These are phyloP conservation scores for Protoeuglena noctilucae DNA, from an alignment of 139 green algal genomes.

Conservation along the genomic window DNA sequence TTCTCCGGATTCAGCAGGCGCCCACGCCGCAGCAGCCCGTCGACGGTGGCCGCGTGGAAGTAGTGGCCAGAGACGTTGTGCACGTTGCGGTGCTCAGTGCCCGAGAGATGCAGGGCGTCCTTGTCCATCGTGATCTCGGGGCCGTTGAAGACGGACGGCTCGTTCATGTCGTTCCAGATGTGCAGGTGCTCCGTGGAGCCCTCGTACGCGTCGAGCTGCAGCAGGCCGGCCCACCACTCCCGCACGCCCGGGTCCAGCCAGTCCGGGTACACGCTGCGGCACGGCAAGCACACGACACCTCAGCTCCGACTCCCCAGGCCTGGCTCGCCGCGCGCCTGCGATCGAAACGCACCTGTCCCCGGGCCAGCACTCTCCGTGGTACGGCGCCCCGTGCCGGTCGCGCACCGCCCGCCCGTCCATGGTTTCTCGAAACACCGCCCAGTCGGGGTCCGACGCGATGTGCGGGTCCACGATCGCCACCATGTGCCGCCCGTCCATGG, in stretches of 20 bases:
- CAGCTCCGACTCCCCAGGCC: no score
- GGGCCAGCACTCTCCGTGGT: conserved; percentile 96
- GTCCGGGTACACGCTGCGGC: conserved; percentile 87
- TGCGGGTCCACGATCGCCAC: conserved; percentile 98
- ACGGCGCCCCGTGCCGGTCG: conserved; percentile 62
- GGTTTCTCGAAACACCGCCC: conserved; percentile 57
- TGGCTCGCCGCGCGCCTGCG: no score
- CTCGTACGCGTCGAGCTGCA: conserved; percentile 60
- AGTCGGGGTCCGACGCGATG: conserved; percentile 78
- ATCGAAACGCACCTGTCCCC: no score
- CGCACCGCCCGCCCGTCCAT: conserved; percentile 55
- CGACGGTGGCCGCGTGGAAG: conserved; percentile 75
- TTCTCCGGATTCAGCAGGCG: no score
- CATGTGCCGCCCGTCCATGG: conserved; percentile 59
- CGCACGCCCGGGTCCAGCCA: conserved; percentile 61
- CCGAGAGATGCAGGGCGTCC: conserved; percentile 66
- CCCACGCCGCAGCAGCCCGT: conserved; percentile 12
- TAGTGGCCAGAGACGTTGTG: conserved; percentile 90
- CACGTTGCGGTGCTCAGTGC: conserved; percentile 81
- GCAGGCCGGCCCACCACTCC: conserved; percentile 81
- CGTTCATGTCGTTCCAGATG: conserved; percentile 99
- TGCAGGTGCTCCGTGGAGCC: conserved; percentile 74
- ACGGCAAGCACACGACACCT: no score
- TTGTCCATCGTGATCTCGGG: conserved; percentile 60
- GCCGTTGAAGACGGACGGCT: conserved; percentile 96